A percentile compares a stretch with the other conserved stretches of the same genome.
phyloP scores from a whole-genome alignment of 2,329 filamentous ascomycete species.

The Sarocladium brachiariae region DNA sequence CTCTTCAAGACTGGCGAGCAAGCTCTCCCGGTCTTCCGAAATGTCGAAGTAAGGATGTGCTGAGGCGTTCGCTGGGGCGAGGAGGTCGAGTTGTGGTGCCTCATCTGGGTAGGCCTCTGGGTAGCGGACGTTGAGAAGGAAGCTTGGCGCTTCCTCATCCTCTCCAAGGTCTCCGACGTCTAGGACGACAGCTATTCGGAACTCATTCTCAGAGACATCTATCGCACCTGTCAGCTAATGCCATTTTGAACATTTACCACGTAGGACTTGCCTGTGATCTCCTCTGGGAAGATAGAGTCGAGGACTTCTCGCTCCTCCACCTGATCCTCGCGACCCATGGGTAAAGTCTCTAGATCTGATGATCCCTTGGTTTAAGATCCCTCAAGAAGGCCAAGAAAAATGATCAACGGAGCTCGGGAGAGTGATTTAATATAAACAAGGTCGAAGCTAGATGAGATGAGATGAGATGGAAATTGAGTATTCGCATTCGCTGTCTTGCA shows the following conservation, averaged over 20 bases:
- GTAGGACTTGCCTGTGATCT: constrained; percentile 69
- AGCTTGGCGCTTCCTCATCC: constrained; percentile 56
- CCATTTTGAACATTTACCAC: constrained; percentile 9
- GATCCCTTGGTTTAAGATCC: no score
- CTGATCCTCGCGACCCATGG: constrained; percentile 83
- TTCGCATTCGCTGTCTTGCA: constrained; percentile 7
- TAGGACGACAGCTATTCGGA: constrained; percentile 76
- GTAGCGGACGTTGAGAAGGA: constrained; percentile 81
- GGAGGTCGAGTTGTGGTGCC: constrained; percentile 74
- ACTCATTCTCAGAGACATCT: constrained; percentile 90
- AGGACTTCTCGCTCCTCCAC: constrained; percentile 94
- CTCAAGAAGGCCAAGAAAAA: no score
- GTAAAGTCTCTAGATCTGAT: no score
- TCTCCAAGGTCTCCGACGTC: constrained; percentile 72
- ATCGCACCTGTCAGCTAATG: not conserved
- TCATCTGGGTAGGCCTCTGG: constrained; percentile 88
- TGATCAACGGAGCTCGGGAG: not conserved
- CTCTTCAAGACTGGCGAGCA: constrained; percentile 64
- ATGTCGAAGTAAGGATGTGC: constrained; percentile 71
- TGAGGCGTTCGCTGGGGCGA: constrained; percentile 61
- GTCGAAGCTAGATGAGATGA: not conserved
- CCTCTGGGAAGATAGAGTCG: constrained; percentile 95
- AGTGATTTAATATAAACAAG: not conserved
- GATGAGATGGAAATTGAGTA: no score
- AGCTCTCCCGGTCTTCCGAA: constrained; percentile 66